Evolutionary conservation across 768 basidiomycete species (phyloP).

Genomic region (Amanita thiersii): DNA sequence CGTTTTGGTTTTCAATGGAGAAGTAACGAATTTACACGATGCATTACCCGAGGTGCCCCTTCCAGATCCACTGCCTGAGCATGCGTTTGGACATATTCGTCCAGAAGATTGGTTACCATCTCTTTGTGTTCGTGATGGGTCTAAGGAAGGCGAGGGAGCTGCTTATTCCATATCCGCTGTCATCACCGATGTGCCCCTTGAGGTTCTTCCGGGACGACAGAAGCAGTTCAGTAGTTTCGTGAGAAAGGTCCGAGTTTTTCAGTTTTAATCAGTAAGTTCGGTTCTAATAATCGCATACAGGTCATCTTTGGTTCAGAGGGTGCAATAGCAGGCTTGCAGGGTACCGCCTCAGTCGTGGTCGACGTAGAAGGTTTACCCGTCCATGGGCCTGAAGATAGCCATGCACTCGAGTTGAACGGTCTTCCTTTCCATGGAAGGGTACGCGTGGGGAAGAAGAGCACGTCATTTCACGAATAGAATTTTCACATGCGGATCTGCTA

Average conservation of each 20-base stretch:
- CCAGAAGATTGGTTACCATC: conserved; percentile 62
- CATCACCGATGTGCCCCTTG: conserved; percentile 65
- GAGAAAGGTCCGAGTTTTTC: conserved; percentile 46
- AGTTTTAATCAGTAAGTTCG: background rate
- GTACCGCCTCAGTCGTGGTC: conserved; percentile 52
- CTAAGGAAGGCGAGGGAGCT: conserved; percentile 41
- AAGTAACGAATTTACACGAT: conserved; percentile 29
- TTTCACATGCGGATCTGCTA: background rate
- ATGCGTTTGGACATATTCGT: conserved; percentile 69
- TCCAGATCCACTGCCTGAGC: conserved; percentile 59
- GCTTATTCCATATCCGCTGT: conserved; percentile 53
- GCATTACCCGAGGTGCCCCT: conserved; percentile 36
- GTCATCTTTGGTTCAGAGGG: conserved; percentile 62
- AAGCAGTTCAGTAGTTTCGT: conserved; percentile 72
- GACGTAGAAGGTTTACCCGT: conserved; percentile 55
- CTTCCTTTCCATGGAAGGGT: conserved; percentile 66
- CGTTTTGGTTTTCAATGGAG: conserved; percentile 71
- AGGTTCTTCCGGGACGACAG: conserved; percentile 73
- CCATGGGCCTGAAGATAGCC: conserved; percentile 18
- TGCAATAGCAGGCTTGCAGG: conserved; percentile 61
- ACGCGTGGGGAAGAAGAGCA: conserved; percentile 49
- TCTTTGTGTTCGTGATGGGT: conserved; percentile 29
- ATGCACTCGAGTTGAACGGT: conserved; percentile 51
- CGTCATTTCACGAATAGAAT: conserved; percentile 9
- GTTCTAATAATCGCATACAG: conserved; percentile 22